phyloP scores from a whole-genome alignment of 805 yeast genomes.

The Wickerhamomyces subpelliculosus region DNA sequence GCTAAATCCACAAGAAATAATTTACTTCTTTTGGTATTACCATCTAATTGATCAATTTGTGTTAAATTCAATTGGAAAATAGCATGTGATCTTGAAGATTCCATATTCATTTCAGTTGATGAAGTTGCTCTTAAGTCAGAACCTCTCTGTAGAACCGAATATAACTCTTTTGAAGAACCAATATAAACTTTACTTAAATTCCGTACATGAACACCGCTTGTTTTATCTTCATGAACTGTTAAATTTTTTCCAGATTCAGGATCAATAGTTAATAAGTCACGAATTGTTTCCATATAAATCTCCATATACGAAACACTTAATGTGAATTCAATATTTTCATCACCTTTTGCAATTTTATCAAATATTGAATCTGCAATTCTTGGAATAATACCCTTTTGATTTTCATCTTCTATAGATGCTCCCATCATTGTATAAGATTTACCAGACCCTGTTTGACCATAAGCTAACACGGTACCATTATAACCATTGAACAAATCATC shows the following conservation, averaged over 20 bases:
- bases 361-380: conserved; percentile 64
- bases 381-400: conserved; percentile 56
- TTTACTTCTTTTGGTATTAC: conserved; percentile 53
- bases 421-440: conserved; percentile 79
- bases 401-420: conserved; percentile 20
- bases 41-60: conserved; percentile 51
- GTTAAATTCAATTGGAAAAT: conserved; percentile 62
- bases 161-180: conserved; percentile 50
- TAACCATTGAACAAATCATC: conserved; percentile 69
- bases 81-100: conserved; percentile 75
- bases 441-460: conserved; percentile 78
- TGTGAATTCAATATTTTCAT: conserved; percentile 50
- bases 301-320: conserved; percentile 70
- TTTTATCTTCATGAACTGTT: conserved; percentile 57
- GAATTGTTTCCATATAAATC: conserved; percentile 69
- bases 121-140: conserved; percentile 47
- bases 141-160: conserved; percentile 53
- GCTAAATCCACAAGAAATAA: conserved; percentile 79
- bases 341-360: conserved; percentile 37
- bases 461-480: conserved; percentile 70
- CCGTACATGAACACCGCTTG: conserved; percentile 61
- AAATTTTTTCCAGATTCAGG: conserved; percentile 15
- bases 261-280: conserved; percentile 54
- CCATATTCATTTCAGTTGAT: conserved; percentile 62
- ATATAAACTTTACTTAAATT: conserved; percentile 63